phyloP scores from a whole-genome alignment of 805 yeast genomes.

The Danielia reshetovae region DNA sequence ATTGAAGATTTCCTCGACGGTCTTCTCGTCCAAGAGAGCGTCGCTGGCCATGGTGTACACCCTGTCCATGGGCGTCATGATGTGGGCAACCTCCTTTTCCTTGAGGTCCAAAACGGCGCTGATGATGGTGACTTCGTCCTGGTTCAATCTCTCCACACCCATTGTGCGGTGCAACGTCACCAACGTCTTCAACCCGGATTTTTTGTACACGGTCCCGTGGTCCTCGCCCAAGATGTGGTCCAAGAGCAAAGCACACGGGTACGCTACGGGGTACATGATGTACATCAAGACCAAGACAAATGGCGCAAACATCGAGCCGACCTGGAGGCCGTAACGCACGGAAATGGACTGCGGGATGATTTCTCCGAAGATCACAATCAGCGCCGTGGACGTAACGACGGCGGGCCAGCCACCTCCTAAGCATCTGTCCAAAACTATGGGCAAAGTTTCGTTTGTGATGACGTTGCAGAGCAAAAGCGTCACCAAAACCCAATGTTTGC shows the following conservation, averaged over 20 bases:
- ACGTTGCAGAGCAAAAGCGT: slow-evolving; percentile 83
- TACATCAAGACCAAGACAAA: slow-evolving; percentile 85
- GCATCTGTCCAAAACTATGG: slow-evolving; percentile 87
- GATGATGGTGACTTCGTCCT: slow-evolving; percentile 94
- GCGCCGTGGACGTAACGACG: slow-evolving; percentile 85
- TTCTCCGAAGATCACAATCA: slow-evolving; percentile 93
- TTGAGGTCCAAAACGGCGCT: slow-evolving; percentile 91
- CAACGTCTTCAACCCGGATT: slow-evolving; percentile 86
- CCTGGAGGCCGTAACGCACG: slow-evolving; percentile 87
- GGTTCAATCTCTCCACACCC: slow-evolving; percentile 91
- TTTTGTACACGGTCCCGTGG: slow-evolving; percentile 92
- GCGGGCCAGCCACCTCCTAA: slow-evolving; percentile 98
- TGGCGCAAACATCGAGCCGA: slow-evolving; percentile 88
- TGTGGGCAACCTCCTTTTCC: slow-evolving; percentile 78
- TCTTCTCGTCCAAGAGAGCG: slow-evolving; percentile 71
- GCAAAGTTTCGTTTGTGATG: slow-evolving; percentile 90
- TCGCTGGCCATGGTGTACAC: slow-evolving; percentile 88
- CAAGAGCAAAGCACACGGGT: slow-evolving; percentile 78
- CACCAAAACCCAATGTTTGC: slow-evolving; percentile 95
- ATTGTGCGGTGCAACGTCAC: slow-evolving; percentile 90
- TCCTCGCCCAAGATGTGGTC: slow-evolving; percentile 89
- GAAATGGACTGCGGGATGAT: slow-evolving; percentile 92
- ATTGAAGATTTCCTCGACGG: slow-evolving; percentile 85
- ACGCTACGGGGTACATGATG: slow-evolving; percentile 85
- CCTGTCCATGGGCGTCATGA: slow-evolving; percentile 92